These are phyloP conservation scores for Haematococcus lacustris DNA, from an alignment of 139 green algal genomes.

Conservation along the genomic window DNA sequence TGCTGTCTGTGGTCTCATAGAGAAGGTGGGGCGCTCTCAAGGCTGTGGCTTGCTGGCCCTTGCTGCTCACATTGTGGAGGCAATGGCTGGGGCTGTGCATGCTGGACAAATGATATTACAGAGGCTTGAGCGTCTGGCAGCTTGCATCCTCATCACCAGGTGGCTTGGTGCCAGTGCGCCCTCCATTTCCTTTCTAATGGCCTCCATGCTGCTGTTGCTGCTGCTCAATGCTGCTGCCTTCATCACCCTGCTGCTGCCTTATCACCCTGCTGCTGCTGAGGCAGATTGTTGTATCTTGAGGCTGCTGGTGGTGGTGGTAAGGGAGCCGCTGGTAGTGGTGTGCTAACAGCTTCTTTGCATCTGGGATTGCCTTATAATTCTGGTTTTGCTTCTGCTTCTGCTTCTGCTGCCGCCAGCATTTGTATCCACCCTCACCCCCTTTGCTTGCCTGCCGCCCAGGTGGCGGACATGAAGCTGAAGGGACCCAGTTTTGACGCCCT, in stretches of 20 bases:
- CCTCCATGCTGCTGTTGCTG: too few relatives aligned
- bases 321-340: not conserved
- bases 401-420: not conserved
- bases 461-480: slow-evolving; percentile 78
- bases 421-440: too few relatives aligned
- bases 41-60: too few relatives aligned
- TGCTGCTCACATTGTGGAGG: too few relatives aligned
- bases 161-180: too few relatives aligned
- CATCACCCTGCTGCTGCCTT: not conserved
- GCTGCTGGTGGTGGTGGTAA: too few relatives aligned
- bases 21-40: slow-evolving; percentile 56
- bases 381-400: not conserved
- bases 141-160: not conserved
- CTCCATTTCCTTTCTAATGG: too few relatives aligned
- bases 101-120: not conserved
- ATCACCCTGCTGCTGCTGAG: slow-evolving; percentile 9
- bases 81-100: not conserved
- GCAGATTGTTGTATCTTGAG: not conserved
- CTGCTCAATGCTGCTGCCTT: not conserved
- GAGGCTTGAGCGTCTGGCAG: not conserved
- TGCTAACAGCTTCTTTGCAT: not conserved
- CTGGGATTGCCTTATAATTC: too few relatives aligned
- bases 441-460: slow-evolving; percentile 18
- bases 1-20: slow-evolving; percentile 63
- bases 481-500: slow-evolving; percentile 50